Percentiles rank a stretch among this genome's conserved stretches.
phyloP scores from a whole-genome alignment of 768 basidiomycete genomes.

The Tricholoma sp. region DNA sequence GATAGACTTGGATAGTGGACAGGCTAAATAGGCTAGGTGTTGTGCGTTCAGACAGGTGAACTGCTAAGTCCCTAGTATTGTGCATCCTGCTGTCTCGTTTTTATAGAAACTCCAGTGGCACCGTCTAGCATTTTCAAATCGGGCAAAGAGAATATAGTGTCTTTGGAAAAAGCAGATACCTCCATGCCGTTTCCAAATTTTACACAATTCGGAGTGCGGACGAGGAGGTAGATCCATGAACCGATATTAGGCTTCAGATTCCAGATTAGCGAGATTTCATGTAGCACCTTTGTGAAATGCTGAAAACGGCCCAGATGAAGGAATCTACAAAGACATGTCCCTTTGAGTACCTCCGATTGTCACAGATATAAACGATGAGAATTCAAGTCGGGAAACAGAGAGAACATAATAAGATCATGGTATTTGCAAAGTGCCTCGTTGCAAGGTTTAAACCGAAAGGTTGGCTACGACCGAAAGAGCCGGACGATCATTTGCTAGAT shows the following conservation, averaged over 20 bases:
- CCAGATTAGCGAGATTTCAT: constrained; percentile 32
- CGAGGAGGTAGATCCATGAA: constrained; percentile 23
- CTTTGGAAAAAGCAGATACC: constrained; percentile 21
- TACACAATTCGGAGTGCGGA: constrained; percentile 16
- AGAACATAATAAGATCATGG: constrained; percentile 7
- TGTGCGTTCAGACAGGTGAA: neutral
- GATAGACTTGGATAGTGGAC: neutral
- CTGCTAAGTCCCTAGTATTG: constrained; percentile 2
- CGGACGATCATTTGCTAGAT: constrained; percentile 18
- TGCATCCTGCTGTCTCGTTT: constrained; percentile 9
- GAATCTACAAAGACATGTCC: constrained; percentile 20
- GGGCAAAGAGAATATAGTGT: constrained; percentile 20
- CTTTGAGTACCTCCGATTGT: constrained; percentile 25
- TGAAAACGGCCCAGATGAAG: constrained; percentile 10
- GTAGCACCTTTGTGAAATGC: constrained; percentile 17
- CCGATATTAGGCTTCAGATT: constrained; percentile 26
- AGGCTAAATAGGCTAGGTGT: neutral
- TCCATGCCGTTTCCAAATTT: constrained; percentile 15
- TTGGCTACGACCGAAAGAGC: constrained; percentile 14
- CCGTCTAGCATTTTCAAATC: constrained; percentile 18
- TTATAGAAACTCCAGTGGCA: constrained; percentile 27
- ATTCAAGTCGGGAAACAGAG: constrained; percentile 13
- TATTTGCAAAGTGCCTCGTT: constrained; percentile 17
- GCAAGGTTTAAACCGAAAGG: constrained; percentile 15
- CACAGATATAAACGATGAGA: constrained; percentile 15